Conservation (phyloP, 805 yeast species). For the Lachancea quebecensis region DNA sequence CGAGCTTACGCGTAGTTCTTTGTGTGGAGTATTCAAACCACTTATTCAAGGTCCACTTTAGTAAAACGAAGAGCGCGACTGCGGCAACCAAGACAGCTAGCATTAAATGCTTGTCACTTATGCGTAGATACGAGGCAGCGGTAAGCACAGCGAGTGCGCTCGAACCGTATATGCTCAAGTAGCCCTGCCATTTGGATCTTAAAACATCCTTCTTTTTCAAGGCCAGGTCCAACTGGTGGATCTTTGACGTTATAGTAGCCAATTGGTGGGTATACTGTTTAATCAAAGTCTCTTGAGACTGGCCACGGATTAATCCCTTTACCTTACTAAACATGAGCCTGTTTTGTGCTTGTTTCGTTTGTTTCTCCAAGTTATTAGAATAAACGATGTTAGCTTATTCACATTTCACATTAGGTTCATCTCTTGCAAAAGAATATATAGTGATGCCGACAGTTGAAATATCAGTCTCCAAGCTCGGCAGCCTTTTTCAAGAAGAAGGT, state of each 20-base stretch:
- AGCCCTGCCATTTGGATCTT: slow-evolving; percentile 14
- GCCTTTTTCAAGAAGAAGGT: slow-evolving; percentile 14
- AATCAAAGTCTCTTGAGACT: slow-evolving; percentile 15
- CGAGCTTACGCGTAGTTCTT: slow-evolving; percentile 21
- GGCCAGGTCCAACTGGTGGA: slow-evolving; percentile 23
- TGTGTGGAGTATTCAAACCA: slow-evolving; percentile 6
- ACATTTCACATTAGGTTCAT: no score
- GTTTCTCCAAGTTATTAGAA: no score
- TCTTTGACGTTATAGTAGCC: slow-evolving; percentile 22
- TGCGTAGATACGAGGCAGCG: background rate
- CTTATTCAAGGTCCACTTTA: slow-evolving; percentile 4
- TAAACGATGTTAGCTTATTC: no score
- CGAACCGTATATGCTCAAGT: slow-evolving; percentile 18
- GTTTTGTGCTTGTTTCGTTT: no score
- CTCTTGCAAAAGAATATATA: background rate
- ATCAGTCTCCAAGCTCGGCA: slow-evolving; percentile 17
- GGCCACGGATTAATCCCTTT: slow-evolving; percentile 1
- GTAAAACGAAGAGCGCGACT: background rate
- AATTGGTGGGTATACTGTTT: slow-evolving; percentile 26
- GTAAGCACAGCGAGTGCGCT: slow-evolving; percentile 1
- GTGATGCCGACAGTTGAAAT: slow-evolving; percentile 27
- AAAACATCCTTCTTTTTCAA: slow-evolving; percentile 16
- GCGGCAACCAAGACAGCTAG: background rate
- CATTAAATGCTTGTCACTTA: slow-evolving; percentile 2
- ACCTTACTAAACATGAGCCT: slow-evolving; percentile 2